Percentiles rank a stretch among this genome's conserved stretches.
These are phyloP conservation scores for Onygenales sp. DNA, from an alignment of 2,329 filamentous ascomycete species.

Conservation along the genomic window DNA sequence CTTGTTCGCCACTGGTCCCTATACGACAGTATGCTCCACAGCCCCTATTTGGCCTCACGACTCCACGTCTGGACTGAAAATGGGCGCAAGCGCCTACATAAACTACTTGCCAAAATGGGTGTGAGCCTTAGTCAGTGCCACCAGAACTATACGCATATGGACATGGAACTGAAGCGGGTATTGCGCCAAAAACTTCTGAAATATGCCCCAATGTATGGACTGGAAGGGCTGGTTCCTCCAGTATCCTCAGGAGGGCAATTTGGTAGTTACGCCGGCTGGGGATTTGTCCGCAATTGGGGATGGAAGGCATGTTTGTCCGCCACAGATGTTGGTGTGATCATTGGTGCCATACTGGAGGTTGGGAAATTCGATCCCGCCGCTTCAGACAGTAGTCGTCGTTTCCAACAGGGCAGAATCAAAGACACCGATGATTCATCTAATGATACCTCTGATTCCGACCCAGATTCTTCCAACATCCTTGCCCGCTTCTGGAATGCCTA, in stretches of 20 bases:
- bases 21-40: slow-evolving; percentile 98
- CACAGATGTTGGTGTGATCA: slow-evolving; percentile 84
- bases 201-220: slow-evolving; percentile 84
- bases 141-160: slow-evolving; percentile 96
- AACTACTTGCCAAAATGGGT: slow-evolving; percentile 95
- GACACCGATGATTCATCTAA: slow-evolving; percentile 13
- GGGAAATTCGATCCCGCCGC: slow-evolving; percentile 40
- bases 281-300: slow-evolving; percentile 94
- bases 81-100: slow-evolving; percentile 80
- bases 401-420: slow-evolving; percentile 10
- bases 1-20: slow-evolving; percentile 93
- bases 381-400: slow-evolving; percentile 15
- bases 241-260: slow-evolving; percentile 62
- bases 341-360: slow-evolving; percentile 87
- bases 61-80: slow-evolving; percentile 91
- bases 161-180: slow-evolving; percentile 88
- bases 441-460: slow-evolving; percentile 13
- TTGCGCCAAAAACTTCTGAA: slow-evolving; percentile 77
- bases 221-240: slow-evolving; percentile 84
- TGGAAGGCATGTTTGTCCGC: slow-evolving; percentile 93
- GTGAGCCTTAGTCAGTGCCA: slow-evolving; percentile 88
- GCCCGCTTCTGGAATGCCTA: slow-evolving; percentile 51
- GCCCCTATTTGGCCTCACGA: slow-evolving; percentile 82
- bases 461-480: slow-evolving; percentile 25
- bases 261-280: slow-evolving; percentile 81